Evolutionary conservation across 2,329 filamentous ascomycete species (phyloP), one percentile per base, ranked within the genome.

Genomic region (Dothideomycetes sp.): DNA sequence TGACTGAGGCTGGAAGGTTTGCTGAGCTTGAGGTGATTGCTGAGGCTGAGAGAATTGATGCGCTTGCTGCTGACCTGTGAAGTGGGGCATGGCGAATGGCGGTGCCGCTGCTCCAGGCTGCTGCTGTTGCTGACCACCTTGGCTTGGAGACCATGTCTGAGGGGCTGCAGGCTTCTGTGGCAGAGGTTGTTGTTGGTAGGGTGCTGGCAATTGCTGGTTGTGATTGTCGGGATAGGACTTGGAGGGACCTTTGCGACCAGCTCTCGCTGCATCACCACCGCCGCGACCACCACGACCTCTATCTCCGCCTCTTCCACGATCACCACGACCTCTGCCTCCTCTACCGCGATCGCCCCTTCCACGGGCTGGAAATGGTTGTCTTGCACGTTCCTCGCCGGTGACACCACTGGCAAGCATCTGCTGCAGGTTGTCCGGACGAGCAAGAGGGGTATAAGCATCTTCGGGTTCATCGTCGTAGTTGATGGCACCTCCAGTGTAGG

Each of bases 401-500:
- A 57, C 56, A 31, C 58, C 58, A 15, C 43, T 45, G n/a, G 59
- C 57, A 49, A 68, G 64, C 46, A 67, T 55, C 34, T 66, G 54
- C 31, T 63, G 58, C 33, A 69, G 62, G 40, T 68, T 63, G 31
- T 66, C 62, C 3, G 66, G 66, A 34, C 66, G 53, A 34, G 63
- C 60, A 15, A 70, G 56, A 5, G 65, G 66, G 27, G 57, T 65
- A 50, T 69, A 70, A 57, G 66, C 65, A 31, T 64, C 64, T 10
- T 57, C 54, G 17, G 65, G 61, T 29, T 66, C 62, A 34, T 59
- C 56, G 35, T 60, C 57, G 46, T 69, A 69, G 45, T 58, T 63
- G 31, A 64, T 49, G 18, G 54, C 57, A 12, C 55, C 57, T 5
- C 41, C 47, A 31, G 46, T 46, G 27, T 45, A 38, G n/a, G 36